Percentiles rank a stretch among this genome's conserved stretches.
phyloP scores from a whole-genome alignment of 129 eudicot species.

The Tagetes erecta region DNA sequence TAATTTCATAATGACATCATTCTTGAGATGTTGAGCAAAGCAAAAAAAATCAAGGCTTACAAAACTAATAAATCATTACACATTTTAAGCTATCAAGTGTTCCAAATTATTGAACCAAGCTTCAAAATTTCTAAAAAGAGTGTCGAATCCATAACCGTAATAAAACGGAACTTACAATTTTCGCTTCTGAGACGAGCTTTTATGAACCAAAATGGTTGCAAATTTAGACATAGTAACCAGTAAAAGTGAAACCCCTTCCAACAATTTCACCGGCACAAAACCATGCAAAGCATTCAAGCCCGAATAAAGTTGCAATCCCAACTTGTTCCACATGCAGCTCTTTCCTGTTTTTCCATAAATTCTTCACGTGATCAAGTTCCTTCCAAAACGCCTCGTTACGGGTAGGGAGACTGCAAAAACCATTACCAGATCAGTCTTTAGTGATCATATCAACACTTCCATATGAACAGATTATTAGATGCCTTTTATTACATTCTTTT shows the following conservation, averaged over 20 bases:
- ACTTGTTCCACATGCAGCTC: slow-evolving; percentile 73
- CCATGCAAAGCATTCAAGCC: slow-evolving; percentile 83
- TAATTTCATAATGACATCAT: not conserved
- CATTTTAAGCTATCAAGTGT: not conserved
- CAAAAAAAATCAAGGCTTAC: slow-evolving; percentile 8
- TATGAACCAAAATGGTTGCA: slow-evolving; percentile 25
- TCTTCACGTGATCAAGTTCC: slow-evolving; percentile 62
- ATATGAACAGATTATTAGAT: no score
- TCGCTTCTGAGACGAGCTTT: slow-evolving; percentile 16
- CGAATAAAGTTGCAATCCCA: slow-evolving; percentile 71
- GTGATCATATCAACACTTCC: not conserved
- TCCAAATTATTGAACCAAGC: slow-evolving; percentile 30
- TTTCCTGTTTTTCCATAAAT: slow-evolving; percentile 59
- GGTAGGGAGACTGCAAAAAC: slow-evolving; percentile 55
- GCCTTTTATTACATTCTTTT: no score
- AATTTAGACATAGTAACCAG: slow-evolving; percentile 64
- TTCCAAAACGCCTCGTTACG: slow-evolving; percentile 74
- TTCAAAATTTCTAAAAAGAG: slow-evolving; percentile 34
- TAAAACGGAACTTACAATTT: slow-evolving; percentile 14
- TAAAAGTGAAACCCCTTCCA: slow-evolving; percentile 80
- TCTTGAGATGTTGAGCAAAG: not conserved
- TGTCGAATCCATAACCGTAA: slow-evolving; percentile 14
- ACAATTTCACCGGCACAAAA: slow-evolving; percentile 82
- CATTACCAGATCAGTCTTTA: not conserved
- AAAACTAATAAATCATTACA: slow-evolving; percentile 33